Conservation (phyloP, 176 grass and related monocot genomes). For the Oryza punctata region DNA sequence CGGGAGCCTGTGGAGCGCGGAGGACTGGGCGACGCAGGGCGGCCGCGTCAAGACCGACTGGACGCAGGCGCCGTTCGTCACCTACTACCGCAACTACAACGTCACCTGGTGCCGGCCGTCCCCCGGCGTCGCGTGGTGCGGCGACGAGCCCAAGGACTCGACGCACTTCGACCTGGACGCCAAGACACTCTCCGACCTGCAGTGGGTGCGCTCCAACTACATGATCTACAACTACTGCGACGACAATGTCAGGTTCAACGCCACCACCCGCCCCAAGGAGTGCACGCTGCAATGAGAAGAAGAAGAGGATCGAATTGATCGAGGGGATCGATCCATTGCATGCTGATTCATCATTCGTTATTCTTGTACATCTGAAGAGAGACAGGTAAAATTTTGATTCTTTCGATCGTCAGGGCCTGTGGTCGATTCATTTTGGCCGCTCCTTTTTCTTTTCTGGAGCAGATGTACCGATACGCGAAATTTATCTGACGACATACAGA, state of each 20-base stretch:
- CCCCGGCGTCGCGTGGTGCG: conserved; percentile 47
- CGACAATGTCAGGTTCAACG: conserved; percentile 49
- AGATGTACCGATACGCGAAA: conserved; percentile 24
- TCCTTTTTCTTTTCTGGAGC: neutral
- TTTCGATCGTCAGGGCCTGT: conserved; percentile 35
- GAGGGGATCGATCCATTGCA: neutral
- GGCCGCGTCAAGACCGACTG: conserved; percentile 76
- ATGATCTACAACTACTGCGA: conserved; percentile 71
- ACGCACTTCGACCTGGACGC: conserved; percentile 18
- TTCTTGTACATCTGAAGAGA: conserved; percentile 45
- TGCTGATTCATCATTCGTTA: neutral
- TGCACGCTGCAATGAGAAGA: conserved; percentile 15
- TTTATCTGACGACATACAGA: conserved; percentile 15
- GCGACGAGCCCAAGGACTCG: conserved; percentile 33
- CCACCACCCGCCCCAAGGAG: conserved; percentile 38
- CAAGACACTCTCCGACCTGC: conserved; percentile 1
- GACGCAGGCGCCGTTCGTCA: conserved; percentile 58
- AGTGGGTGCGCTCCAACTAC: neutral
- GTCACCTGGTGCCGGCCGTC: conserved; percentile 40
- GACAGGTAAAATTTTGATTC: conserved; percentile 36
- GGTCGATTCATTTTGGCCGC: conserved; percentile 8
- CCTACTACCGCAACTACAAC: conserved; percentile 59
- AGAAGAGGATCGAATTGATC: neutral
- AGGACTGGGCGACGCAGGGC: conserved; percentile 79
- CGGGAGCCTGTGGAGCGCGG: conserved; percentile 66